Evolutionary conservation across 2,329 filamentous ascomycete genomes (phyloP).

Genomic region (Fusarium sp.): DNA sequence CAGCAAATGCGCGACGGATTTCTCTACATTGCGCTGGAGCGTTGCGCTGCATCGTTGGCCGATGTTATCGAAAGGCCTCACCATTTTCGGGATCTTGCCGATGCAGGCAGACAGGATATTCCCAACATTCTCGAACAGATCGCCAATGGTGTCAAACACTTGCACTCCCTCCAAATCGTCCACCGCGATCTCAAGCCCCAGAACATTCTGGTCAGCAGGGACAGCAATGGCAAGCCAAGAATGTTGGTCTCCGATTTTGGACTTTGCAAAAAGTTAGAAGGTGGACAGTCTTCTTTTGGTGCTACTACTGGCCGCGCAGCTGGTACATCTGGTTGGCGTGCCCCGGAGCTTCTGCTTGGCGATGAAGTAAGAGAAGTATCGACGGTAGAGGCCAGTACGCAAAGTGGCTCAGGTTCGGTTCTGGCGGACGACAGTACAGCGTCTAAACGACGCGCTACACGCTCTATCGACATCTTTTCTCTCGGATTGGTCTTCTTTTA

Average conservation of each 20-base stretch:
- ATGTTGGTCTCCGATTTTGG: constrained; percentile 98
- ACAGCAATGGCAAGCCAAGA: constrained; percentile 77
- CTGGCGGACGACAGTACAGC: constrained; percentile 69
- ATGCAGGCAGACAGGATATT: constrained; percentile 79
- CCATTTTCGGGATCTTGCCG: constrained; percentile 75
- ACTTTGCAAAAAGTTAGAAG: constrained; percentile 95
- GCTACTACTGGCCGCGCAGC: constrained; percentile 94
- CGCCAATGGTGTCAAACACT: constrained; percentile 86
- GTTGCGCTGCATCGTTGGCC: constrained; percentile 92
- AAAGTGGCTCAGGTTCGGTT: constrained; percentile 72
- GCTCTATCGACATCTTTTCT: constrained; percentile 97
- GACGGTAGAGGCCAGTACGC: constrained; percentile 65
- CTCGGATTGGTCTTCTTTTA: constrained; percentile 99
- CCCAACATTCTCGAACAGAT: constrained; percentile 89
- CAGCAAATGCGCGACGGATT: constrained; percentile 91
- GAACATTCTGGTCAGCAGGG: constrained; percentile 89
- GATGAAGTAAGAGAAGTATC: constrained; percentile 72
- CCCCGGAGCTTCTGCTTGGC: constrained; percentile 89
- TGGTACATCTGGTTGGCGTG: constrained; percentile 96
- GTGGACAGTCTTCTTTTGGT: constrained; percentile 92
- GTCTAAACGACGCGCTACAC: constrained; percentile 80
- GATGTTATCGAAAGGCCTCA: constrained; percentile 86
- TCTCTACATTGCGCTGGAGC: constrained; percentile 94
- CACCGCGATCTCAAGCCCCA: constrained; percentile 98
- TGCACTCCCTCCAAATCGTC: constrained; percentile 93